A percentile compares a stretch with the other conserved stretches of the same genome.
Conservation (phyloP, 345 rosid species). For the Viola odorata region DNA sequence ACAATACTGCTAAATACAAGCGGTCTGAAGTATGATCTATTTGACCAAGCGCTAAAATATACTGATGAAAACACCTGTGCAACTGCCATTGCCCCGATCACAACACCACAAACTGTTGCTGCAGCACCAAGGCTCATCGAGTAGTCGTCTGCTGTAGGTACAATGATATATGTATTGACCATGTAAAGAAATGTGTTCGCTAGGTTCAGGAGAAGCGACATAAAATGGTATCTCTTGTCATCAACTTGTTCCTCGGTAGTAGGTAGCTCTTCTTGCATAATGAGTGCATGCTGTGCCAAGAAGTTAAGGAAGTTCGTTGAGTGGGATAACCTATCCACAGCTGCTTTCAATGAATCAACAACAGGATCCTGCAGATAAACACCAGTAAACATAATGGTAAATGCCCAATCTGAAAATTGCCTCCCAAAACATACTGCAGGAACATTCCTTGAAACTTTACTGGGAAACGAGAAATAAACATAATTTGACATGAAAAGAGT, state of each 20-base stretch:
- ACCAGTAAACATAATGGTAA: slow-evolving; percentile 11
- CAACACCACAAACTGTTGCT: slow-evolving; percentile 97
- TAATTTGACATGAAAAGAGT: slow-evolving; percentile 5
- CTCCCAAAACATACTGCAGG: slow-evolving; percentile 1
- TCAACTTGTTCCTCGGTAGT: slow-evolving; percentile 66
- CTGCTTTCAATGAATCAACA: slow-evolving; percentile 67
- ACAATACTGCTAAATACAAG: slow-evolving; percentile 89
- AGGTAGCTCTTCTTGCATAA: slow-evolving; percentile 90
- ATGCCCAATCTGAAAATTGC: neutral
- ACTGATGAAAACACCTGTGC: slow-evolving; percentile 98
- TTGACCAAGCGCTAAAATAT: slow-evolving; percentile 98
- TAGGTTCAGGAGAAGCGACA: slow-evolving; percentile 66
- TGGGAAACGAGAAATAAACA: too few species aligned
- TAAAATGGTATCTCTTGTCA: slow-evolving; percentile 74
- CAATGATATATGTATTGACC: slow-evolving; percentile 85
- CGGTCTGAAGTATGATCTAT: slow-evolving; percentile 90
- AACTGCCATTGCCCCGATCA: slow-evolving; percentile 97
- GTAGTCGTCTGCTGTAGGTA: slow-evolving; percentile 95
- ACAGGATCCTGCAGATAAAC: slow-evolving; percentile 68
- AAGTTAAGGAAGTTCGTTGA: slow-evolving; percentile 84
- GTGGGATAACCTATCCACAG: slow-evolving; percentile 77
- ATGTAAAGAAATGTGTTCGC: slow-evolving; percentile 62
- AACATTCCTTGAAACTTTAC: neutral
- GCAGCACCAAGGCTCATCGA: slow-evolving; percentile 68
- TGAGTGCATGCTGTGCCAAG: slow-evolving; percentile 95